A percentile compares a stretch with the other conserved stretches of the same genome.
Evolutionary conservation across 371 early-diverging fungal genomes (phyloP).

Genomic region (Mortierella sp.): DNA sequence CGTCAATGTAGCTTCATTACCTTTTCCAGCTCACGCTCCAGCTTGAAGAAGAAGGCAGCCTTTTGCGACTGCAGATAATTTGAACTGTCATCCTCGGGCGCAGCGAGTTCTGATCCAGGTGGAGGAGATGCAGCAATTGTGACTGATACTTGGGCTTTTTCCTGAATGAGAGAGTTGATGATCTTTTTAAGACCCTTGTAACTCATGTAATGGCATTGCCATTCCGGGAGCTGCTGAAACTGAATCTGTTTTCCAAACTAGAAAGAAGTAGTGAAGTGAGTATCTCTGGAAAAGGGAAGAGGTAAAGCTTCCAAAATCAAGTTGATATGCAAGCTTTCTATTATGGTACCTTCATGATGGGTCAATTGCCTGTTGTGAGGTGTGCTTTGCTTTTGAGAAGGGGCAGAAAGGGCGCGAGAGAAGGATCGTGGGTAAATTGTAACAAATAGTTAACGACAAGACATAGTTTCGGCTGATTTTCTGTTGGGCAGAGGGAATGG

Average conservation of each 20-base stretch:
- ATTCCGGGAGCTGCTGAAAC: slow-evolving; percentile 90
- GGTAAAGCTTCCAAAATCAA: background rate
- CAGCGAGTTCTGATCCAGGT: slow-evolving; percentile 43
- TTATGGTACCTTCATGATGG: background rate
- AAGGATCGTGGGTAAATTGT: background rate
- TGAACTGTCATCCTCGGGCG: slow-evolving; percentile 67
- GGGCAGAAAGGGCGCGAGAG: background rate
- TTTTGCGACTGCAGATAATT: slow-evolving; percentile 77
- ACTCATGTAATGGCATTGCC: slow-evolving; percentile 93
- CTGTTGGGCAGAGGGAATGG: no score
- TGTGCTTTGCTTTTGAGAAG: background rate
- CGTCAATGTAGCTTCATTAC: slow-evolving; percentile 46
- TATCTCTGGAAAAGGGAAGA: background rate
- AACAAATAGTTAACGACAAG: no score
- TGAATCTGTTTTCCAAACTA: slow-evolving; percentile 98
- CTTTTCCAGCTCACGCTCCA: slow-evolving; percentile 88
- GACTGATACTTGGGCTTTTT: slow-evolving; percentile 55
- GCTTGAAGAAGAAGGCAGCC: slow-evolving; percentile 85
- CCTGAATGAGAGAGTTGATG: slow-evolving; percentile 78
- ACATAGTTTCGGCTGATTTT: background rate
- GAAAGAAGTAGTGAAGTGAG: background rate
- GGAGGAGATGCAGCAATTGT: slow-evolving; percentile 60
- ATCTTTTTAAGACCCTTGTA: slow-evolving; percentile 97
- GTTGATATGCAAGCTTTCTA: background rate
- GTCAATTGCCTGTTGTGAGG: background rate